Base-by-base conservation (phyloP, 2,329 filamentous ascomycete genomes). In the Kalmusia sp. region DNA sequence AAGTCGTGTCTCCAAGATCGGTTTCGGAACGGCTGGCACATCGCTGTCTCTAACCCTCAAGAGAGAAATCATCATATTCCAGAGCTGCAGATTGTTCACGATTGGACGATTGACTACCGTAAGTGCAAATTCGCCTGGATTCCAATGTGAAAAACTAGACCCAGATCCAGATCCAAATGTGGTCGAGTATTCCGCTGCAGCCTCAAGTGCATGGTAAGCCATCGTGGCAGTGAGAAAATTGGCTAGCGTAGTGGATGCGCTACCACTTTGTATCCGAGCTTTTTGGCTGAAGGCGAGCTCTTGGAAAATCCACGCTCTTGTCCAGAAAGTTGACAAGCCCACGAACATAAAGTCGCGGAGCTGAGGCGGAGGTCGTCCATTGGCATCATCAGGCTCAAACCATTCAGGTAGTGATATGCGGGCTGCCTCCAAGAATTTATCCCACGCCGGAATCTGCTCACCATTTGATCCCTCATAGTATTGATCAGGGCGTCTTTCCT, bases 281-380 rank as follows among this genome's bases (percentile, higher is more conserved):
- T 43, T 43, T 4, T 25, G 39, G 12, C 39, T 31, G 14, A 43
- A 43, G 19, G 39, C 39, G 25, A 43, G 39, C 39, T 43, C 39
- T 17, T 43, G 39, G 25, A 43, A 43, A n/a, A 43, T 43, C 39
- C 39, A 43, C 11, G 25, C 39, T n/a, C 39, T 6, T 15, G 39
- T 27, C 9, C 24, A 43, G n/a, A 43, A 43, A 12, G 39, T 43
- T 4, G 39, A 17, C 6, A 43, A 12, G 3, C 39, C 39, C 39
- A 31, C 31, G 9, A 43, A 2, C 2, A 31, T 19, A 15, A 30
- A 30, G 6, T 43, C 39, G 15, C n/a, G n/a, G n/a, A 43, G 12
- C 11, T 21, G 30, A 12, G 25, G 25, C 25, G 24, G 25, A 30
- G 39, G 39, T 11, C 25, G 24, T 12, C 39, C 39, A 21, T 43